Percentiles rank a stretch among this genome's conserved stretches.
phyloP scores from a whole-genome alignment of 2,329 filamentous ascomycete species.

The Thelonectria blattea region DNA sequence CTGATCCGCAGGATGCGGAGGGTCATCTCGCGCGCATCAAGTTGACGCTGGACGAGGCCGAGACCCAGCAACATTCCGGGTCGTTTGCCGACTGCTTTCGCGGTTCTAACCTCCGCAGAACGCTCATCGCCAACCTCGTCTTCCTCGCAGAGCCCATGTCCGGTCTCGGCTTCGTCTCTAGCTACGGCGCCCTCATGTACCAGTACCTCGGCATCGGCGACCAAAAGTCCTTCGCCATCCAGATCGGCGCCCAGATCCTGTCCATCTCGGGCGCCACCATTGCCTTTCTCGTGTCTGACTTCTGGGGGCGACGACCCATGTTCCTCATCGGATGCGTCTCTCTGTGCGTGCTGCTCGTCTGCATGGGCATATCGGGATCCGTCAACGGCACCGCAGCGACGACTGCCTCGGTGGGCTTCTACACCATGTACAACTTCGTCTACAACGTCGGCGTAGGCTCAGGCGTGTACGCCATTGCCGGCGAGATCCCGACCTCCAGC shows the following conservation, averaged over 20 bases:
- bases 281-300: constrained; percentile 36
- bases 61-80: constrained; percentile 32
- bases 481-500: constrained; percentile 51
- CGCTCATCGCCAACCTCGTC: constrained; percentile 50
- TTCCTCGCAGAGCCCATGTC: constrained; percentile 52
- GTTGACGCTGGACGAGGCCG: constrained; percentile 53
- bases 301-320: constrained; percentile 40
- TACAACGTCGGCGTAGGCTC: constrained; percentile 51
- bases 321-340: constrained; percentile 35
- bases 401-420: constrained; percentile 43
- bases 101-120: constrained; percentile 49
- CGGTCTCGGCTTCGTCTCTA: constrained; percentile 51
- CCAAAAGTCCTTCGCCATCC: constrained; percentile 36
- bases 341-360: constrained; percentile 33
- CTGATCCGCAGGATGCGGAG: constrained; percentile 46
- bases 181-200: constrained; percentile 48
- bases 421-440: constrained; percentile 48
- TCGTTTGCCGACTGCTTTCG: constrained; percentile 54
- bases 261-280: constrained; percentile 40
- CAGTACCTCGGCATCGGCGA: constrained; percentile 39
- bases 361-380: constrained; percentile 39
- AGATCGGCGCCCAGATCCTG: constrained; percentile 40
- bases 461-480: constrained; percentile 50
- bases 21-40: constrained; percentile 52
- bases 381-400: constrained; percentile 32